A percentile compares a stretch with the other conserved stretches of the same genome.
phyloP scores from a whole-genome alignment of 306 rosid species.

The Pyrus betulifolia region DNA sequence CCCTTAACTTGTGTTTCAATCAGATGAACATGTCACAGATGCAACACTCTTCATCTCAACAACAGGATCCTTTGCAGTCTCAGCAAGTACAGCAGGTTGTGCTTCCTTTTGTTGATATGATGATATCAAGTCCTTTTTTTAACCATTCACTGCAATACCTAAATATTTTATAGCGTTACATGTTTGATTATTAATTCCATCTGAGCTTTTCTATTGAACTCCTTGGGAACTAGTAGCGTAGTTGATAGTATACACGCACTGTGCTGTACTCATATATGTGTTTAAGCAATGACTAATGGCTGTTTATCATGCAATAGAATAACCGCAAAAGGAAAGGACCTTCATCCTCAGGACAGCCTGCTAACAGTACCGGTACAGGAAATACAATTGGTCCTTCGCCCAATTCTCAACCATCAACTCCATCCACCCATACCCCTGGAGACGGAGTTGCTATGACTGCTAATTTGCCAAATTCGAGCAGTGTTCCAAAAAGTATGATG shows the following conservation, averaged over 20 bases:
- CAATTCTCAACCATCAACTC: constrained; percentile 92
- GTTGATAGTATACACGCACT: not conserved
- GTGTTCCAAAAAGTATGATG: constrained; percentile 56
- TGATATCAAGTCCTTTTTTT: not conserved
- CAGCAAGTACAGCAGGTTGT: constrained; percentile 76
- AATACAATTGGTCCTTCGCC: constrained; percentile 83
- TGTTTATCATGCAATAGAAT: constrained; percentile 36
- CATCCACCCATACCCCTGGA: constrained; percentile 91
- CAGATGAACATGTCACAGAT: constrained; percentile 75
- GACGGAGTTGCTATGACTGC: constrained; percentile 62
- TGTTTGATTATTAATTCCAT: not conserved
- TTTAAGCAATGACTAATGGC: constrained; percentile 20
- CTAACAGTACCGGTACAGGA: constrained; percentile 96
- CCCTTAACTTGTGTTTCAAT: constrained; percentile 17
- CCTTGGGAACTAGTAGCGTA: not conserved
- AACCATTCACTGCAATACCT: not conserved
- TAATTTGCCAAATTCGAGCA: constrained; percentile 68
- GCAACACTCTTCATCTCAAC: constrained; percentile 79
- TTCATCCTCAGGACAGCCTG: constrained; percentile 77
- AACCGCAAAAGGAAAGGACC: constrained; percentile 88
- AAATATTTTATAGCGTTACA: not conserved
- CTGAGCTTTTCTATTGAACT: not conserved
- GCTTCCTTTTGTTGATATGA: constrained; percentile 9
- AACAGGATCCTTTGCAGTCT: constrained; percentile 75
- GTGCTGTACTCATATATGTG: not conserved